Evolutionary conservation across 192 early-diverging fungal genomes (phyloP).

Genomic region (Chytriomyces sp.): DNA sequence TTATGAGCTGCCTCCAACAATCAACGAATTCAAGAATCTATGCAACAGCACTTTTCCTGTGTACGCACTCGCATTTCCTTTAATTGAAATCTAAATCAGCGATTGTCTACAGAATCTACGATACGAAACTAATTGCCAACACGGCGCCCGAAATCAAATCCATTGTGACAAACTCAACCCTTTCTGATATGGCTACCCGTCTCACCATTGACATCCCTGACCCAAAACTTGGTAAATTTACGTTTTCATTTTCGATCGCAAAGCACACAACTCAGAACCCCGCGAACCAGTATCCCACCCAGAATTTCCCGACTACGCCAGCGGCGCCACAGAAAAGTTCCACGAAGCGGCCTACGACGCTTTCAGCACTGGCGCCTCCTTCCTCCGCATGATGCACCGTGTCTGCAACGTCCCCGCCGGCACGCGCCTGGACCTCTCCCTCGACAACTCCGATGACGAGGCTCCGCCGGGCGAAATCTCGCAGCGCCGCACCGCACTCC

Average conservation of each 20-base stretch:
- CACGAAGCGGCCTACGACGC: constrained; percentile 96
- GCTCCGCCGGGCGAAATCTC: neutral
- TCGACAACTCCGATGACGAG: neutral
- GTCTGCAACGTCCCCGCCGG: constrained; percentile 6
- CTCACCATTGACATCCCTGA: constrained; percentile 39
- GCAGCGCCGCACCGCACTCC: neutral
- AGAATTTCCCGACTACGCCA: constrained; percentile 43
- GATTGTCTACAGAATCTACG: constrained; percentile 59
- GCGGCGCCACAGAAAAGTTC: constrained; percentile 34
- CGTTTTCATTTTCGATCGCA: neutral
- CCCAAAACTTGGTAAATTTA: constrained; percentile 55
- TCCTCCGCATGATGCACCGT: constrained; percentile 64
- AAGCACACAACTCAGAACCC: neutral
- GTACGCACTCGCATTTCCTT: no score
- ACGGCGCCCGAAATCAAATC: constrained; percentile 43
- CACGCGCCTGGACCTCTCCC: neutral
- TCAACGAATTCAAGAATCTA: constrained; percentile 69
- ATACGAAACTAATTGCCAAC: constrained; percentile 76
- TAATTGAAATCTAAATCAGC: constrained; percentile 29
- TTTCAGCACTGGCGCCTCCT: constrained; percentile 82
- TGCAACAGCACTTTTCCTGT: constrained; percentile 60
- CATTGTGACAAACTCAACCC: constrained; percentile 35
- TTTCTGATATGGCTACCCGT: constrained; percentile 19
- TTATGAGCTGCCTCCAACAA: constrained; percentile 61
- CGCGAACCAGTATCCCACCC: constrained; percentile 31